phyloP scores from a whole-genome alignment of 2,329 filamentous ascomycete species.

The Chaetomiaceae sp. region DNA sequence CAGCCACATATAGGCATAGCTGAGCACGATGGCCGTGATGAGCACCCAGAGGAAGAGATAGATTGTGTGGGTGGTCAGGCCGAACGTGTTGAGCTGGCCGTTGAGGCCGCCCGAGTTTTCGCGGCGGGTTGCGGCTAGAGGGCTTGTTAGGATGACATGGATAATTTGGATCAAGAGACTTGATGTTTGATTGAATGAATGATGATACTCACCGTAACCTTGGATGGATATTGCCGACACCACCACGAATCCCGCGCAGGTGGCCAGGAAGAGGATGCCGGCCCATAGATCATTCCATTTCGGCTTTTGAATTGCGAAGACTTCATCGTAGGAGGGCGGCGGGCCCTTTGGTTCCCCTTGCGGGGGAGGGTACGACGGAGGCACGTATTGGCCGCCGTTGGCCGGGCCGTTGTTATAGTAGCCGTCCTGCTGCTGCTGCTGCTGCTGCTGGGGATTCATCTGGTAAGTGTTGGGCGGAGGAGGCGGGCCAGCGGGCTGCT shows the following conservation, averaged over 20 bases:
- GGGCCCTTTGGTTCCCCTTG: slow-evolving; percentile 29
- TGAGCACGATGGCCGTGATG: slow-evolving; percentile 67
- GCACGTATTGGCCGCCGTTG: slow-evolving; percentile 15
- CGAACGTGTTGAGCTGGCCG: slow-evolving; percentile 58
- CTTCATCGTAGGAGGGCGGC: slow-evolving; percentile 66
- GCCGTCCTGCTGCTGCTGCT: not conserved
- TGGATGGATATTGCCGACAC: slow-evolving; percentile 72
- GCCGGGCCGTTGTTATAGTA: slow-evolving; percentile 9
- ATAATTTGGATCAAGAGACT: not conserved
- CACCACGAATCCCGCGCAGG: slow-evolving; percentile 60
- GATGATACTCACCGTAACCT: slow-evolving; percentile 55
- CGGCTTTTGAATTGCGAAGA: slow-evolving; percentile 76
- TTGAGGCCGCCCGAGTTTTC: slow-evolving; percentile 73
- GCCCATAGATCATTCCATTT: slow-evolving; percentile 93
- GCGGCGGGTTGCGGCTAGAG: slow-evolving; percentile 46
- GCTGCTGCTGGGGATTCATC: slow-evolving; percentile 11
- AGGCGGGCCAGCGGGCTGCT: slow-evolving; percentile 13
- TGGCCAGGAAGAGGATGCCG: slow-evolving; percentile 54
- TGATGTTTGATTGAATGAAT: too few species aligned
- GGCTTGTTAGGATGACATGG: not conserved
- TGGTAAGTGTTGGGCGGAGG: slow-evolving; percentile 23
- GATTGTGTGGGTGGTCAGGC: slow-evolving; percentile 76
- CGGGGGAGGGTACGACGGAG: slow-evolving; percentile 21
- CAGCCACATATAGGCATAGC: slow-evolving; percentile 69
- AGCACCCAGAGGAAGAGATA: slow-evolving; percentile 80